Conservation (phyloP, 768 basidiomycete species). For the Russula sp. region DNA sequence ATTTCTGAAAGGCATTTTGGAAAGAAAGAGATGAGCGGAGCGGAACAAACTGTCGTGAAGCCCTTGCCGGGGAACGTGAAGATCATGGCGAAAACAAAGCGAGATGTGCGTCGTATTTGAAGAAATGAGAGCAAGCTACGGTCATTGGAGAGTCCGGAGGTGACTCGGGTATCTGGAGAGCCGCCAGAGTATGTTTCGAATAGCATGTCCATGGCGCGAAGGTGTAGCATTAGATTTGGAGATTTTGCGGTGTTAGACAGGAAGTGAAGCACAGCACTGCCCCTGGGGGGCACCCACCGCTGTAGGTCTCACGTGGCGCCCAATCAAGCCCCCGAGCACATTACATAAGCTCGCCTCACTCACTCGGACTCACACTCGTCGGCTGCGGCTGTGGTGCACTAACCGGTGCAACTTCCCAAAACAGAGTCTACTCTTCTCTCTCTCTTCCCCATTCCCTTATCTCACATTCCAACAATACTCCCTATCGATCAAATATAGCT, state of each 20-base stretch:
- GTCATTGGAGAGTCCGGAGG: slow-evolving; percentile 3
- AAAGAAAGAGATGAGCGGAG: not conserved
- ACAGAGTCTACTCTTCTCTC: not conserved
- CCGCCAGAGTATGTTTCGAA: slow-evolving; percentile 5
- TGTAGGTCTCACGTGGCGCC: slow-evolving; percentile 1
- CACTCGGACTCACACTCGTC: not conserved
- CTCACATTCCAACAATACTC: not conserved
- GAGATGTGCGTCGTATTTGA: slow-evolving; percentile 16
- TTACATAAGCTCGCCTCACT: not conserved
- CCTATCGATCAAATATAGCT: not conserved
- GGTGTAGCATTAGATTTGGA: not conserved
- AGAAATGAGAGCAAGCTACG: not conserved
- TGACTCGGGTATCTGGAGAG: slow-evolving; percentile 7
- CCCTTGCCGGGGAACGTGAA: not conserved
- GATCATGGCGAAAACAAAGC: not conserved
- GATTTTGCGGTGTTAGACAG: not conserved
- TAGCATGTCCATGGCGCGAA: not conserved
- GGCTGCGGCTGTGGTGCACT: slow-evolving; percentile 15
- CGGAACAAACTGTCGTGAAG: not conserved
- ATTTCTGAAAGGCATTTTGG: slow-evolving; percentile 24
- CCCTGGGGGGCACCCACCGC: not conserved
- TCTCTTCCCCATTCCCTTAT: not conserved
- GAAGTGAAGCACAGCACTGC: not conserved
- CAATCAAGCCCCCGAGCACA: not conserved
- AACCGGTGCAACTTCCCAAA: slow-evolving; percentile 5